Base-by-base conservation (phyloP, 2,329 filamentous ascomycete species). In the Mycogone perniciosa region DNA sequence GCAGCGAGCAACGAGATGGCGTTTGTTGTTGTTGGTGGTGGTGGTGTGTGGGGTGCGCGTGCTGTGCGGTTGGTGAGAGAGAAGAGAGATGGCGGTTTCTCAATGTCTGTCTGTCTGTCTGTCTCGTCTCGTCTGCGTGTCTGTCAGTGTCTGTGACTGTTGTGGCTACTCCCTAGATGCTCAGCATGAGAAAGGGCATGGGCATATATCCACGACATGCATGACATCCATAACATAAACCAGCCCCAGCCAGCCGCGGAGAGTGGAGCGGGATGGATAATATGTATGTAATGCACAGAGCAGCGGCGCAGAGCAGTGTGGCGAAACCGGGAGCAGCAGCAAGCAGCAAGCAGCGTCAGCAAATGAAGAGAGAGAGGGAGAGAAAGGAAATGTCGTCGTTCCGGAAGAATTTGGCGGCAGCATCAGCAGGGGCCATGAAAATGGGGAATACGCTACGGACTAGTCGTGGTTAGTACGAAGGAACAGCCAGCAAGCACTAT, bases 151-250 rank as follows among this genome's bases (percentile, higher is more conserved):
- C 20, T 20, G 20, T 20, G 20, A 20, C 20, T 20, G 20, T 20
- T 20, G 20, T 20, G 20, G 20, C 20, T 20, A 20, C 20, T 20
- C 20, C 20, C 20, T 20, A 20, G 20, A 20, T 20, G 20, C 20
- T 20, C 43, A 46, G 48, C 29, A 46, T 44, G 39, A 27, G 26
- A 44, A 20, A 31, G 34, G n/a, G 42, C 33, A 38, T 38, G 34
- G 44, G 33, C 44, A 46, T 33, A 46, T 38, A 40, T 46, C 44
- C 30, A 46, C 46, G 30, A 26, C 35, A 45, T 50, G 35, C 48
- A 50, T 30, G 48, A 9, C 31, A 40, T 34, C 4, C 34, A 38
- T 34, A 27, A 7, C 27, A 34, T 38, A 13, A 34, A 45, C 39
- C 41, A 37, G 48, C 43, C 42, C 40, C 44, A 20, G 33, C 34